These are phyloP conservation scores for Pisolithus tinctorius DNA, from an alignment of 768 basidiomycete species.

Conservation along the genomic window DNA sequence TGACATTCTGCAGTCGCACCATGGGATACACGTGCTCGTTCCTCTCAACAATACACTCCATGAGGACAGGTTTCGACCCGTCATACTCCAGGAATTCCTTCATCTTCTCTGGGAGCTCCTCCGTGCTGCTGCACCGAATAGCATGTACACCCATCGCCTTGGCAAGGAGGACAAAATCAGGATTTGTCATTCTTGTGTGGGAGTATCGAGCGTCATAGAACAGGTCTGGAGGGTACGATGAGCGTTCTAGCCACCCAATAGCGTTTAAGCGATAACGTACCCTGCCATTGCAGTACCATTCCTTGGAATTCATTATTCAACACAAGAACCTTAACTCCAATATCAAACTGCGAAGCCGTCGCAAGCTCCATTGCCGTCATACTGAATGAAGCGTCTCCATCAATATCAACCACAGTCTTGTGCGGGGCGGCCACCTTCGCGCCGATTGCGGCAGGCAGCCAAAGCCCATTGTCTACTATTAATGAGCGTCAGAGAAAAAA, in stretches of 20 bases:
- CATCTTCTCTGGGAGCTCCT: constrained; percentile 91
- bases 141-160: constrained; percentile 90
- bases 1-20: constrained; percentile 36
- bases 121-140: constrained; percentile 60
- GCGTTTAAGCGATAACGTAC: constrained; percentile 32
- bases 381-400: constrained; percentile 96
- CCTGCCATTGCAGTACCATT: constrained; percentile 99
- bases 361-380: constrained; percentile 99
- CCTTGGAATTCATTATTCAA: constrained; percentile 98
- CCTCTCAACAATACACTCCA: constrained; percentile 85
- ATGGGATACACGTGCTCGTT: constrained; percentile 90
- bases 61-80: constrained; percentile 72
- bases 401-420: constrained; percentile 92
- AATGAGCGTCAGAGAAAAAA: neutral
- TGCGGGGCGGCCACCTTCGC: constrained; percentile 94
- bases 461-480: constrained; percentile 89
- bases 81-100: constrained; percentile 98
- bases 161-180: constrained; percentile 88
- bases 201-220: constrained; percentile 98
- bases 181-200: constrained; percentile 93
- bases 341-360: constrained; percentile 84
- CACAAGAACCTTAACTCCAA: constrained; percentile 91
- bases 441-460: constrained; percentile 89
- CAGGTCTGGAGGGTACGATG: constrained; percentile 47
- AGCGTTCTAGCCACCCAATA: neutral